These are phyloP conservation scores for Candida ipomoeae DNA, from an alignment of 805 yeast genomes.

Conservation along the genomic window DNA sequence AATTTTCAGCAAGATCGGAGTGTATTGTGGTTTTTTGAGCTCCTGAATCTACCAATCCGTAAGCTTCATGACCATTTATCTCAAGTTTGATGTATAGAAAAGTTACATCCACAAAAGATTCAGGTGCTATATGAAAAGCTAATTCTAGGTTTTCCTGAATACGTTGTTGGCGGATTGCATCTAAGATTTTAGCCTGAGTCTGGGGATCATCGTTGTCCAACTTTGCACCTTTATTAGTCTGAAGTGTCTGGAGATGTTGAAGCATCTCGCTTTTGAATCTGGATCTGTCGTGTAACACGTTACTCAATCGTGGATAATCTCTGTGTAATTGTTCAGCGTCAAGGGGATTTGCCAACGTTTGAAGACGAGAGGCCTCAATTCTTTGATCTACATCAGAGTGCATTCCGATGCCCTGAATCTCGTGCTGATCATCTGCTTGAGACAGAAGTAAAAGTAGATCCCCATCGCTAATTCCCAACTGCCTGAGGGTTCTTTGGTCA, in stretches of 20 bases:
- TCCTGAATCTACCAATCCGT: conserved; percentile 95
- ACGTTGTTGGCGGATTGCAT: conserved; percentile 62
- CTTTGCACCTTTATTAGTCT: conserved; percentile 19
- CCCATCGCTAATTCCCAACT: conserved; percentile 48
- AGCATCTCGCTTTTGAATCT: conserved; percentile 38
- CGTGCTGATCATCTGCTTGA: conserved; percentile 1
- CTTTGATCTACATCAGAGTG: background rate
- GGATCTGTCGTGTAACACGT: conserved; percentile 43
- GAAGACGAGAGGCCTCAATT: conserved; percentile 48
- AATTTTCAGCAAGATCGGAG: conserved; percentile 66
- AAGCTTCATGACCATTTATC: conserved; percentile 75
- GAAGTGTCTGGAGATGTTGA: conserved; percentile 27
- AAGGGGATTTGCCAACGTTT: conserved; percentile 40
- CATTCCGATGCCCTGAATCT: background rate
- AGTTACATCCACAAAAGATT: conserved; percentile 72
- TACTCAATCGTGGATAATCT: conserved; percentile 46
- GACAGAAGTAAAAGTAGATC: conserved; percentile 50
- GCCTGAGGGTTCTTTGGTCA: conserved; percentile 37
- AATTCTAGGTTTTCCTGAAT: conserved; percentile 74
- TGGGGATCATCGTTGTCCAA: conserved; percentile 52
- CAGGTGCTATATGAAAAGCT: conserved; percentile 89
- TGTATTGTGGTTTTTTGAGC: conserved; percentile 88
- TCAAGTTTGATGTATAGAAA: conserved; percentile 80
- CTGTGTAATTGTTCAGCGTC: conserved; percentile 31
- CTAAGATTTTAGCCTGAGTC: conserved; percentile 60